phyloP scores from a whole-genome alignment of 208 protist species.

The Zelonia costaricensis region DNA sequence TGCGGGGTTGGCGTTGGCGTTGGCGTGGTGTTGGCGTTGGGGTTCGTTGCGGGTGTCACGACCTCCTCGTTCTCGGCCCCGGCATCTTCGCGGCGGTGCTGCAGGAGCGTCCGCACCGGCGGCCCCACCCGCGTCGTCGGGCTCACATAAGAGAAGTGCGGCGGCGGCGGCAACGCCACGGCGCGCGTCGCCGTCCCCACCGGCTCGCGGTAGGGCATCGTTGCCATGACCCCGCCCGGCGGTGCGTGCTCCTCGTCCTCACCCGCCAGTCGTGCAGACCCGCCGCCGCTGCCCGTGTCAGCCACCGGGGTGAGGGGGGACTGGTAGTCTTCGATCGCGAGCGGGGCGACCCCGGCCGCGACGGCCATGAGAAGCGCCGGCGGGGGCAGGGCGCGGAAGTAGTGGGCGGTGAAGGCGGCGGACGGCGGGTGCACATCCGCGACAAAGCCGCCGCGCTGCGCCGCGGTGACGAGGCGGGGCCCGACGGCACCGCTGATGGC shows the following conservation, averaged over 20 bases:
- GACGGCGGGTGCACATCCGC: not conserved
- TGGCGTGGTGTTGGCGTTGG: not conserved
- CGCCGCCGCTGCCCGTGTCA: too few species aligned
- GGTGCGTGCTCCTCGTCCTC: too few species aligned
- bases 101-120: constrained; percentile 3
- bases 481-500: too few species aligned
- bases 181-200: too few species aligned
- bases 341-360: constrained; percentile 10
- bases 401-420: constrained; percentile 47
- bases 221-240: too few species aligned
- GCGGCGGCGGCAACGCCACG: too few species aligned
- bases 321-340: constrained; percentile 48
- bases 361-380: constrained; percentile 16
- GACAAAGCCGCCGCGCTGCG: constrained; percentile 1
- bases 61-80: constrained; percentile 1
- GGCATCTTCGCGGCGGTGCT: constrained; percentile 1
- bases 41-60: not conserved
- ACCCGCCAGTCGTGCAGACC: too few species aligned
- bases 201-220: too few species aligned
- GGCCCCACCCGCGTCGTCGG: not conserved
- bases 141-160: constrained; percentile 9
- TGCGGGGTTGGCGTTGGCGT: too few species aligned
- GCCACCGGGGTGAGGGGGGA: too few species aligned
- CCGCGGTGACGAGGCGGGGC: too few species aligned
- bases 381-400: constrained; percentile 59